Evolutionary conservation across 2,329 filamentous ascomycete genomes (phyloP).

Genomic region (Beauveria scarabaeidicola): DNA sequence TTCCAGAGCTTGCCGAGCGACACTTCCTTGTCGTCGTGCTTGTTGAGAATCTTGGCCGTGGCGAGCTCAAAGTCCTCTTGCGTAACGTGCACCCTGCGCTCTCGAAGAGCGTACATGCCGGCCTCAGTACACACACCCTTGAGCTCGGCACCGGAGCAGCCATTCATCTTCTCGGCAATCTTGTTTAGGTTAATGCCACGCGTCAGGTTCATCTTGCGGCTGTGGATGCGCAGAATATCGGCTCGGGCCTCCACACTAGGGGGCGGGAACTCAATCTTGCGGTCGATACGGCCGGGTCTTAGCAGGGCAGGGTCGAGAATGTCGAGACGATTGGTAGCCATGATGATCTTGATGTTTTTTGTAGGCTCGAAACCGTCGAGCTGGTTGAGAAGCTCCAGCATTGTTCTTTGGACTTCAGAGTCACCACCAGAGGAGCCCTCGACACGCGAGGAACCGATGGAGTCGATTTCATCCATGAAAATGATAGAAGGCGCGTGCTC

Average conservation of each 20-base stretch:
- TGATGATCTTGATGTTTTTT: conserved; percentile 99
- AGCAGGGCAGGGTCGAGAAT: conserved; percentile 93
- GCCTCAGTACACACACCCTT: conserved; percentile 99
- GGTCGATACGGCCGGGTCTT: conserved; percentile 93
- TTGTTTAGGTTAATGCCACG: conserved; percentile 95
- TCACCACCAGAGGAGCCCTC: conserved; percentile 93
- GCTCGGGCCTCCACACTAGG: conserved; percentile 93
- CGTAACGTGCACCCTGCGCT: conserved; percentile 93
- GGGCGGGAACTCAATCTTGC: conserved; percentile 98
- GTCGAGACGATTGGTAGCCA: conserved; percentile 97
- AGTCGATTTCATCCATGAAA: conserved; percentile 99
- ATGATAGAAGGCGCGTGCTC: conserved; percentile 98
- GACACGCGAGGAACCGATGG: conserved; percentile 92
- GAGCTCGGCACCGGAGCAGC: conserved; percentile 91
- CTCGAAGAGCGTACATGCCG: conserved; percentile 94
- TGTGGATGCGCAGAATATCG: conserved; percentile 96
- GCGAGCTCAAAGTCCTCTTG: conserved; percentile 98
- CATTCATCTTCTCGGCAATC: conserved; percentile 99
- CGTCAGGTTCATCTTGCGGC: conserved; percentile 96
- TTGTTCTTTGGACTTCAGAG: conserved; percentile 95
- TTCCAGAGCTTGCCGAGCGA: conserved; percentile 75
- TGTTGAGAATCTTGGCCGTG: conserved; percentile 98
- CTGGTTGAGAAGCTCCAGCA: conserved; percentile 97
- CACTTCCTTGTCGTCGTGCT: conserved; percentile 97
- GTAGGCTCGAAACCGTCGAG: conserved; percentile 97